Conservation (phyloP, 1,139 yeast species). For the Saccharomyces hybrid region DNA sequence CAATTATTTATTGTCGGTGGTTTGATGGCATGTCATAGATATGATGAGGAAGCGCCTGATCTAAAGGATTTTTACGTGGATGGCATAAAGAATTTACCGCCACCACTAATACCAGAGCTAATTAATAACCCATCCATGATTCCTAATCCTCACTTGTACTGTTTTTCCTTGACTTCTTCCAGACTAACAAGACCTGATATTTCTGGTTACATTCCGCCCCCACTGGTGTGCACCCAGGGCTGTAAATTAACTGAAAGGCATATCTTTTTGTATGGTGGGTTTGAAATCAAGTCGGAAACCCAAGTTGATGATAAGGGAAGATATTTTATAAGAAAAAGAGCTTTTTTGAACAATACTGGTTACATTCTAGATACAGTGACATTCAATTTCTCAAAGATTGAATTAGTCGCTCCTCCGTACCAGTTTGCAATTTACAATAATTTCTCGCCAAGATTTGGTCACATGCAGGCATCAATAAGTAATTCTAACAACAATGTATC, state of each 20-base stretch:
- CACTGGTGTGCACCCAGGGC: slow-evolving; percentile 35
- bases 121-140: slow-evolving; percentile 35
- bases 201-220: slow-evolving; percentile 36
- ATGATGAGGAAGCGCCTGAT: slow-evolving; percentile 32
- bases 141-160: slow-evolving; percentile 32
- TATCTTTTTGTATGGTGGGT: slow-evolving; percentile 41
- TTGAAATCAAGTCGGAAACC: slow-evolving; percentile 35
- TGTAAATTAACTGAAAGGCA: slow-evolving; percentile 35
- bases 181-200: slow-evolving; percentile 27
- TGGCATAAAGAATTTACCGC: slow-evolving; percentile 37
- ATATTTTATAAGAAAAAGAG: slow-evolving; percentile 29
- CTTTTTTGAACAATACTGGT: slow-evolving; percentile 34
- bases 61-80: slow-evolving; percentile 33
- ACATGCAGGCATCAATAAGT: slow-evolving; percentile 30
- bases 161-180: slow-evolving; percentile 34
- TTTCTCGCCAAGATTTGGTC: slow-evolving; percentile 43
- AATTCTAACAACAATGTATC: not conserved
- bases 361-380: slow-evolving; percentile 38
- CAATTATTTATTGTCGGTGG: slow-evolving; percentile 39
- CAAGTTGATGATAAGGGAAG: slow-evolving; percentile 25
- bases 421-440: slow-evolving; percentile 32
- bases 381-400: slow-evolving; percentile 33
- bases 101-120: slow-evolving; percentile 36
- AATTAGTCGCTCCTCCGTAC: slow-evolving; percentile 37
- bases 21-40: slow-evolving; percentile 29